These are phyloP conservation scores for Phytophthora melonis DNA, from an alignment of 352 stramenopile genomes.

Conservation along the genomic window DNA sequence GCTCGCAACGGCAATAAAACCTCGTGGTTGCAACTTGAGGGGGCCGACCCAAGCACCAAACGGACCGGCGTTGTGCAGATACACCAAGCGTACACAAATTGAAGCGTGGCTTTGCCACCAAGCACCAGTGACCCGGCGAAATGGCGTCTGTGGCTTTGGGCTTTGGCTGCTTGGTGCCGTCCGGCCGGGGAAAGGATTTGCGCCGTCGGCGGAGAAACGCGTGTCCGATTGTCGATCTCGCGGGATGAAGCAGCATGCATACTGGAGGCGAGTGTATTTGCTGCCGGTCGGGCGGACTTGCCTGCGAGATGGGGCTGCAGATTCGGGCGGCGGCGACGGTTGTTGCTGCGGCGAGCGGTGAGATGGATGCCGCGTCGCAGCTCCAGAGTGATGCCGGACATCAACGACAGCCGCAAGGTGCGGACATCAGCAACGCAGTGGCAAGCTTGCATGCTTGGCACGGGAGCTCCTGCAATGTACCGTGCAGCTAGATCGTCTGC, in stretches of 20 bases:
- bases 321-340: background rate
- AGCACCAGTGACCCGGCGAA: slow-evolving; percentile 20
- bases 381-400: background rate
- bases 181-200: slow-evolving; percentile 35
- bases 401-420: slow-evolving; percentile 18
- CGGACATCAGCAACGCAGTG: slow-evolving; percentile 15
- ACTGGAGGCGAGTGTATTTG: slow-evolving; percentile 21
- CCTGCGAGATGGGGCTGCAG: slow-evolving; percentile 26
- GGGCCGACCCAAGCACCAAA: slow-evolving; percentile 23
- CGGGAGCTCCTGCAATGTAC: background rate
- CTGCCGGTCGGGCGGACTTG: slow-evolving; percentile 16
- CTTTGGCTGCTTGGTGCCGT: slow-evolving; percentile 12
- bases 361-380: slow-evolving; percentile 8
- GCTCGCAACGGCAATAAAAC: slow-evolving; percentile 18
- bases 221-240: slow-evolving; percentile 19
- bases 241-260: slow-evolving; percentile 19
- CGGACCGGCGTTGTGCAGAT: background rate
- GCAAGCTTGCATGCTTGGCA: slow-evolving; percentile 6
- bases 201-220: slow-evolving; percentile 18
- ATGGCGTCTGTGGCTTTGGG: too few relatives aligned
- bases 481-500: background rate
- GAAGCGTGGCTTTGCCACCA: slow-evolving; percentile 16
- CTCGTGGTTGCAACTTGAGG: slow-evolving; percentile 25
- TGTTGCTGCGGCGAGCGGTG: background rate
- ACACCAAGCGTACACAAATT: background rate